These are phyloP conservation scores for Vigna mungo DNA, from an alignment of 306 rosid species.

Conservation along the genomic window DNA sequence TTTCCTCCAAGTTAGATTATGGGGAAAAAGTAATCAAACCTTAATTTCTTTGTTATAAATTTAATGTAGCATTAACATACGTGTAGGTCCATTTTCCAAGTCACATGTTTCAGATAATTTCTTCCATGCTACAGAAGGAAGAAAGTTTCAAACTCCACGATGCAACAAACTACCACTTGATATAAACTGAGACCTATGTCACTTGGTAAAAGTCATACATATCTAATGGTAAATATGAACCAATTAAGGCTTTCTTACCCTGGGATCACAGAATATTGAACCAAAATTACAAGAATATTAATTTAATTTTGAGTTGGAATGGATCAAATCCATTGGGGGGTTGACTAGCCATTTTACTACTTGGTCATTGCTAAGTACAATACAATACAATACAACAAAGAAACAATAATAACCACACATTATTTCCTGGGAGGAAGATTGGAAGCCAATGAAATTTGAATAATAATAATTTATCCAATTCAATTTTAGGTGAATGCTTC, in stretches of 20 bases:
- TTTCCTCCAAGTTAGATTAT: no score
- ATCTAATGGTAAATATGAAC: no score
- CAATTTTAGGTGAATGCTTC: slow-evolving; percentile 33
- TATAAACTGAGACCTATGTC: neutral
- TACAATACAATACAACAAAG: slow-evolving; percentile 10
- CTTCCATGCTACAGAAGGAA: neutral
- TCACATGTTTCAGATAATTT: neutral
- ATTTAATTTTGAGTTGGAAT: slow-evolving; percentile 30
- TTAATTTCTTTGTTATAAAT: no score
- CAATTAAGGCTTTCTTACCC: neutral
- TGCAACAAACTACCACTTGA: slow-evolving; percentile 1
- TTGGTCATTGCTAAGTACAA: slow-evolving; percentile 45
- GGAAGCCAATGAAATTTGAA: slow-evolving; percentile 45
- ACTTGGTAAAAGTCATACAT: slow-evolving; percentile 4
- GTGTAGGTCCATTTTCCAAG: slow-evolving; percentile 24
- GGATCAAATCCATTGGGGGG: slow-evolving; percentile 33
- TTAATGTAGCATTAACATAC: neutral
- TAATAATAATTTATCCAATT: neutral
- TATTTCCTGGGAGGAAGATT: neutral
- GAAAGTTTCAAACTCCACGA: neutral
- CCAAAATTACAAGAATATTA: slow-evolving; percentile 42
- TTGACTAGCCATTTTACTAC: slow-evolving; percentile 44
- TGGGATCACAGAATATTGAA: neutral
- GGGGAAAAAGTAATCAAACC: no score
- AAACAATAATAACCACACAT: neutral